Evolutionary conservation across 1,139 yeast species (phyloP).

Genomic region (Sugiyamaella japonica): DNA sequence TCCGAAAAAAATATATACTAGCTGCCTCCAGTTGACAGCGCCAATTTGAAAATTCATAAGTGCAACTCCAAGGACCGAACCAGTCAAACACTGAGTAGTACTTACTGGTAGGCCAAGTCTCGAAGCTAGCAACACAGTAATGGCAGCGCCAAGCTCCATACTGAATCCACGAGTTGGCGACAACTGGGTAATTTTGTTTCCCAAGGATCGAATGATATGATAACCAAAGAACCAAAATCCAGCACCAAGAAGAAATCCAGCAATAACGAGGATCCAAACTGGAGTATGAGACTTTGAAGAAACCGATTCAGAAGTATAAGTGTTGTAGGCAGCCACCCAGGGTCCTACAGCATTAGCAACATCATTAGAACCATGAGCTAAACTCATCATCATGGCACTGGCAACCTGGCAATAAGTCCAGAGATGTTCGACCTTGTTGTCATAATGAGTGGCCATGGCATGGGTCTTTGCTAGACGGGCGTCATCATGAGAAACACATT

Average conservation of each 20-base stretch:
- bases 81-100: slow-evolving; percentile 79
- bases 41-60: slow-evolving; percentile 63
- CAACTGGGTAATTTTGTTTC: slow-evolving; percentile 72
- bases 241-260: slow-evolving; percentile 65
- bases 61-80: slow-evolving; percentile 77
- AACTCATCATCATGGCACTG: slow-evolving; percentile 78
- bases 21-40: slow-evolving; percentile 80
- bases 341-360: slow-evolving; percentile 82
- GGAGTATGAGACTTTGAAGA: slow-evolving; percentile 60
- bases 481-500: slow-evolving; percentile 57
- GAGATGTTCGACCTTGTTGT: slow-evolving; percentile 68
- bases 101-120: slow-evolving; percentile 71
- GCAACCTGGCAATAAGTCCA: slow-evolving; percentile 70
- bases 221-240: slow-evolving; percentile 77
- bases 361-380: slow-evolving; percentile 79
- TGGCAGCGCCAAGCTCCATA: slow-evolving; percentile 77
- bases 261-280: slow-evolving; percentile 67
- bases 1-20: slow-evolving; percentile 66
- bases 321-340: slow-evolving; percentile 60
- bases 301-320: slow-evolving; percentile 58
- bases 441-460: slow-evolving; percentile 61
- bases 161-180: slow-evolving; percentile 82
- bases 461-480: slow-evolving; percentile 53
- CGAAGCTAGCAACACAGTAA: slow-evolving; percentile 74
- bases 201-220: slow-evolving; percentile 68